These are phyloP conservation scores for Aquanectria penicillioides DNA, from an alignment of 2,329 filamentous ascomycete genomes.

Conservation along the genomic window DNA sequence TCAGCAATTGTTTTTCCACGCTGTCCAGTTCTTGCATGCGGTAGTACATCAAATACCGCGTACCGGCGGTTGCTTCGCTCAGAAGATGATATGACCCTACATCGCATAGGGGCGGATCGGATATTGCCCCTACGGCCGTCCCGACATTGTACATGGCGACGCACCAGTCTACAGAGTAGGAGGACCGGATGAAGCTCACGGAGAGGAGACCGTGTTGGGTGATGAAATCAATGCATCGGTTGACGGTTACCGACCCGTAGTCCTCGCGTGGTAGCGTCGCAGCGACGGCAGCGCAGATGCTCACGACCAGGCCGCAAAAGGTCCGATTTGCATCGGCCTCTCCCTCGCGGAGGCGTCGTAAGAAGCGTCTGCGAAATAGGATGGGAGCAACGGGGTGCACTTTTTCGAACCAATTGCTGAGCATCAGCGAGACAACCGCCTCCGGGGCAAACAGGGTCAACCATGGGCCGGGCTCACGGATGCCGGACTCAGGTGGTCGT, in stretches of 20 bases:
- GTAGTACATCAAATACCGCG: slow-evolving; percentile 45
- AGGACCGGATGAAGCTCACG: slow-evolving; percentile 20
- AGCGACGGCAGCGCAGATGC: slow-evolving; percentile 47
- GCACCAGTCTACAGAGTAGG: slow-evolving; percentile 48
- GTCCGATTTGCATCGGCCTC: slow-evolving; percentile 38
- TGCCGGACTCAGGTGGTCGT: not conserved
- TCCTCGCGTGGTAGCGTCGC: slow-evolving; percentile 43
- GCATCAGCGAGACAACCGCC: slow-evolving; percentile 27
- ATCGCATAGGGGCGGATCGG: slow-evolving; percentile 20
- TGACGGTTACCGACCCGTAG: slow-evolving; percentile 41
- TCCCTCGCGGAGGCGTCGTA: slow-evolving; percentile 39
- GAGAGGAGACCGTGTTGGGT: slow-evolving; percentile 40
- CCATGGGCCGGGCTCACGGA: slow-evolving; percentile 17
- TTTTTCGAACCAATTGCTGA: slow-evolving; percentile 49
- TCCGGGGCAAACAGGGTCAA: slow-evolving; percentile 31
- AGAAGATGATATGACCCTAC: slow-evolving; percentile 36
- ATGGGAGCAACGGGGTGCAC: slow-evolving; percentile 49
- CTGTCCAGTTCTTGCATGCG: slow-evolving; percentile 31
- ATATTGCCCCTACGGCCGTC: slow-evolving; percentile 31
- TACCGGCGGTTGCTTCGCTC: slow-evolving; percentile 42
- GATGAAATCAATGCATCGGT: slow-evolving; percentile 43
- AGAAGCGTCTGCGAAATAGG: slow-evolving; percentile 44
- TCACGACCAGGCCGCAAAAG: slow-evolving; percentile 48
- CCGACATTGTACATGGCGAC: slow-evolving; percentile 50
- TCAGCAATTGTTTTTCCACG: slow-evolving; percentile 44